These are phyloP conservation scores for Fistulifera pelliculosa DNA, from an alignment of 108 stramenopile species.

Conservation along the genomic window DNA sequence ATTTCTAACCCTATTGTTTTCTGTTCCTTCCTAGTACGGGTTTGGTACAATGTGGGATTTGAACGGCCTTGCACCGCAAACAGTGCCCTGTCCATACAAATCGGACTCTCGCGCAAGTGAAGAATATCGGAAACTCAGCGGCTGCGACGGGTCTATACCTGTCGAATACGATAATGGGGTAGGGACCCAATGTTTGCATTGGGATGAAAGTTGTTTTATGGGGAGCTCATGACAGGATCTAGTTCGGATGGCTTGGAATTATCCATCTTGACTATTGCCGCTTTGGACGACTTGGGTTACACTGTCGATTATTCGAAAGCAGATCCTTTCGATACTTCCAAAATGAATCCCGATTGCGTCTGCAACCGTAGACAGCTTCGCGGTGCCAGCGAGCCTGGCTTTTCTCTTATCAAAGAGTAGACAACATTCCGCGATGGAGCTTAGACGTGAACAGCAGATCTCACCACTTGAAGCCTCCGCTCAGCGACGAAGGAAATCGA, in stretches of 20 bases:
- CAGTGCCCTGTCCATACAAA: background rate
- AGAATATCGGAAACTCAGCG: conserved; percentile 1
- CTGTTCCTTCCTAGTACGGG: background rate
- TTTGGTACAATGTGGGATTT: background rate
- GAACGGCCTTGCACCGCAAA: background rate
- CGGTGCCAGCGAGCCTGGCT: no score
- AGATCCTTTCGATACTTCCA: background rate
- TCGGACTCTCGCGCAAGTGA: background rate
- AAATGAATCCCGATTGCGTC: no score
- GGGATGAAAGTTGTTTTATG: conserved; percentile 24
- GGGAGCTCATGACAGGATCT: conserved; percentile 32
- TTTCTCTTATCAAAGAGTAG: no score
- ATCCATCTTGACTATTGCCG: conserved; percentile 4
- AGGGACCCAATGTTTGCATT: conserved; percentile 24
- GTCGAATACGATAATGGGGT: conserved; percentile 19
- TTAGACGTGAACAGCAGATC: no score
- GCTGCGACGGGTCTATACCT: conserved; percentile 7
- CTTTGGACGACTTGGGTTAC: conserved; percentile 5
- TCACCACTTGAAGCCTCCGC: no score
- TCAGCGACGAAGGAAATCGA: no score
- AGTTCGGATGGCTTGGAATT: background rate
- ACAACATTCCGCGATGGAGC: no score
- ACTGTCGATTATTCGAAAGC: conserved; percentile 8
- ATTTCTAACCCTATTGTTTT: background rate
- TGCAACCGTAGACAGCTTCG: no score